Conservation (phyloP, 768 basidiomycete species). For the Chalciporus piperatus region DNA sequence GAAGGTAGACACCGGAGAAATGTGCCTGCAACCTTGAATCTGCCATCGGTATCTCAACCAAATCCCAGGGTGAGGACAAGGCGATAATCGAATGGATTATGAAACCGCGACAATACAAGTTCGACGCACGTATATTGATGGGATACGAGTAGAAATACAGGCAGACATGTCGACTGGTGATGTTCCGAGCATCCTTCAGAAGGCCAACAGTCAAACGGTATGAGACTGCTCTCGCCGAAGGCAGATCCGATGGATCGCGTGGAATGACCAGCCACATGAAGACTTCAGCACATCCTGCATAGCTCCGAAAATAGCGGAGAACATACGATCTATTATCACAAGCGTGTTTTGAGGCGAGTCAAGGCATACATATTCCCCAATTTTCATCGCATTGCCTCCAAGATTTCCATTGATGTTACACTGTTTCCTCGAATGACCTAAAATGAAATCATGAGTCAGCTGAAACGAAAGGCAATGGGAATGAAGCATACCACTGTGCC, state of each 20-base stretch:
- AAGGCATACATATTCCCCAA: neutral
- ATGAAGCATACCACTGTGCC: conserved; percentile 79
- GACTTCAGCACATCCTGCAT: neutral
- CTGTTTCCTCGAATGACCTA: conserved; percentile 97
- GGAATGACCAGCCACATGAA: neutral
- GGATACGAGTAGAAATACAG: neutral
- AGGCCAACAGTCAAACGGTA: neutral
- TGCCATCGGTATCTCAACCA: too few species aligned
- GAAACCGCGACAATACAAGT: neutral
- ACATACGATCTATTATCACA: conserved; percentile 9
- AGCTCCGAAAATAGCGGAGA: neutral
- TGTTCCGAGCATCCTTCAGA: neutral
- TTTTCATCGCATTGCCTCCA: conserved; percentile 55
- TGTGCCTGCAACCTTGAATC: too few species aligned
- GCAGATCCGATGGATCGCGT: neutral
- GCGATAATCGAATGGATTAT: neutral
- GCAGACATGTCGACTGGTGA: neutral
- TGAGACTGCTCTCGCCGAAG: conserved; percentile 9
- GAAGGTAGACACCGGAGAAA: too few species aligned
- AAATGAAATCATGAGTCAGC: conserved; percentile 5
- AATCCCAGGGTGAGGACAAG: neutral
- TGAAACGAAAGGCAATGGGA: neutral
- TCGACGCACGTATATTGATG: neutral
- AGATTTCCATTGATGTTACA: conserved; percentile 91
- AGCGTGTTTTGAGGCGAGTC: neutral